phyloP scores from a whole-genome alignment of 2,329 filamentous ascomycete species.

The Botrytis galanthina region DNA sequence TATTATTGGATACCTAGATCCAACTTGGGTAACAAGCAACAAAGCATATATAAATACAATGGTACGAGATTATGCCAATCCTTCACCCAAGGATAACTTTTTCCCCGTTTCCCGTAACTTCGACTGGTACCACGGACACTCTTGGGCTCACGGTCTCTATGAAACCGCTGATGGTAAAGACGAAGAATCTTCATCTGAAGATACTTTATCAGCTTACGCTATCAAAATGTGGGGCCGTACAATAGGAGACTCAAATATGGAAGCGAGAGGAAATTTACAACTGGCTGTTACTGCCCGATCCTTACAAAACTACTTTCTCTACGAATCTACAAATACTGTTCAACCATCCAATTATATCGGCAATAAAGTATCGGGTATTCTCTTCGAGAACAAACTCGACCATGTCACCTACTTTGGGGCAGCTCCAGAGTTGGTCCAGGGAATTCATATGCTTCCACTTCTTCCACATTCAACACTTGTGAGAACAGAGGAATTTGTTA shows the following conservation, averaged over 20 bases:
- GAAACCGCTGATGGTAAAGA: constrained; percentile 73
- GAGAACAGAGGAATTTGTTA: constrained; percentile 67
- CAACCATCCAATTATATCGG: constrained; percentile 75
- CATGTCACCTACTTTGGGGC: constrained; percentile 86
- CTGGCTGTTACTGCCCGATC: constrained; percentile 73
- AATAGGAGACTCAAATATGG: constrained; percentile 73
- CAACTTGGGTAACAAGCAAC: constrained; percentile 70
- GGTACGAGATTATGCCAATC: constrained; percentile 80
- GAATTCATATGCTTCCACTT: constrained; percentile 39
- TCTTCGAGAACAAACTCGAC: constrained; percentile 95
- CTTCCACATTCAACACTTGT: constrained; percentile 58
- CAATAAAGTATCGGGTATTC: constrained; percentile 70
- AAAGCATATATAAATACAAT: constrained; percentile 79
- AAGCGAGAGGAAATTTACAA: constrained; percentile 76
- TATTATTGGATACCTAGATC: constrained; percentile 76
- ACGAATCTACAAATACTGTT: constrained; percentile 64
- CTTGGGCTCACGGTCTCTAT: constrained; percentile 82
- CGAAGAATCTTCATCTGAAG: constrained; percentile 86
- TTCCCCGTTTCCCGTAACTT: constrained; percentile 84
- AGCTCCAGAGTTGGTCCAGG: constrained; percentile 68
- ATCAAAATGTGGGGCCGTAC: constrained; percentile 92
- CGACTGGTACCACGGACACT: constrained; percentile 89
- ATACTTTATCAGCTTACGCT: constrained; percentile 77
- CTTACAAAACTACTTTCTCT: constrained; percentile 79
- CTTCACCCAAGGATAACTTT: constrained; percentile 63